These are phyloP conservation scores for Debaryomyces castellii DNA, from an alignment of 805 yeast genomes.

Conservation along the genomic window DNA sequence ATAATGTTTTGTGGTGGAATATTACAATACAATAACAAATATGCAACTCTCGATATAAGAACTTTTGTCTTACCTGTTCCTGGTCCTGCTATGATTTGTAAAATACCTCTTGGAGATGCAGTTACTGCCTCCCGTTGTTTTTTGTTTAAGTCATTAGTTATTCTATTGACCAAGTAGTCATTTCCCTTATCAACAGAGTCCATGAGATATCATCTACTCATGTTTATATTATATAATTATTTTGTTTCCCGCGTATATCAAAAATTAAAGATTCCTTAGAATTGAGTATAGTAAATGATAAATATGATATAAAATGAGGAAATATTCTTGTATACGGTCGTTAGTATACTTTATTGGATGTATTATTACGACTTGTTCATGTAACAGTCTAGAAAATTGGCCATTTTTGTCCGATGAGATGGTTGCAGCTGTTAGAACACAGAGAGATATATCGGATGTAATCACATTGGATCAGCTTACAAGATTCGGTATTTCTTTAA, in stretches of 20 bases:
- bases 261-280: background rate
- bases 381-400: slow-evolving; percentile 12
- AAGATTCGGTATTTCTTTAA: slow-evolving; percentile 32
- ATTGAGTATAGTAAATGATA: too few relatives aligned
- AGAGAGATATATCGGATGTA: slow-evolving; percentile 31
- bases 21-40: slow-evolving; percentile 50
- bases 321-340: background rate
- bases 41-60: slow-evolving; percentile 74
- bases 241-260: background rate
- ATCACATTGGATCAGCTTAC: slow-evolving; percentile 35
- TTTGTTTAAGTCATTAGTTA: slow-evolving; percentile 27
- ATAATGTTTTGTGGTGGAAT: slow-evolving; percentile 64
- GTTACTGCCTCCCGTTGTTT: slow-evolving; percentile 46
- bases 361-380: background rate
- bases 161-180: background rate
- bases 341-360: background rate
- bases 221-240: background rate
- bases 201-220: background rate
- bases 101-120: slow-evolving; percentile 33
- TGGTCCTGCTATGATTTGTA: slow-evolving; percentile 60
- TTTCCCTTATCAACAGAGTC: background rate
- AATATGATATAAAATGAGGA: background rate
- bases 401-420: slow-evolving; percentile 10
- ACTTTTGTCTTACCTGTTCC: slow-evolving; percentile 83
- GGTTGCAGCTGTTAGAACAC: slow-evolving; percentile 26